phyloP scores from a whole-genome alignment of 176 grass and related monocot species.

The Aegilops speltoides region DNA sequence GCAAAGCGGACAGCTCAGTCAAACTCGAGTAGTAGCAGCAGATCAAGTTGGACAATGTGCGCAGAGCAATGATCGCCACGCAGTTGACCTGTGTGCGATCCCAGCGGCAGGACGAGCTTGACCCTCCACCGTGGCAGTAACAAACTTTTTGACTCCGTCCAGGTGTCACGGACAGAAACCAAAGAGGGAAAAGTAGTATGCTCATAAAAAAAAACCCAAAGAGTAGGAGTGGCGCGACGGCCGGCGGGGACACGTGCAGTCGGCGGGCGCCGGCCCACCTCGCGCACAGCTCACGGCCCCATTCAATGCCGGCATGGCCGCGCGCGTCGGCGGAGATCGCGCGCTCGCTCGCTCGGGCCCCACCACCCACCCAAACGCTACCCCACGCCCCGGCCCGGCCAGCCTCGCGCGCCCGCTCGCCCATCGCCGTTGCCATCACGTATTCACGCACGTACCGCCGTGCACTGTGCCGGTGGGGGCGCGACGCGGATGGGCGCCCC shows the following conservation, averaged over 20 bases:
- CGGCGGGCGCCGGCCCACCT: constrained; percentile 44
- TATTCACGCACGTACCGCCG: background rate
- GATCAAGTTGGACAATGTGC: background rate
- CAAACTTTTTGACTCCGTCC: background rate
- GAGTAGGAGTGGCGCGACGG: background rate
- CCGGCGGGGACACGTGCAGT: constrained; percentile 36
- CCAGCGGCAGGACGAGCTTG: background rate
- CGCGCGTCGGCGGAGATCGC: constrained; percentile 26
- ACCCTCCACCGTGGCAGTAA: background rate
- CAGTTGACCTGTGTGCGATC: background rate
- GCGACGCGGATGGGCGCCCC: constrained; percentile 9
- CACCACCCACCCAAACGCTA: background rate
- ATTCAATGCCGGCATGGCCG: constrained; percentile 28
- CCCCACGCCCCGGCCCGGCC: background rate
- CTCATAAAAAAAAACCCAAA: background rate
- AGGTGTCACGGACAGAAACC: background rate
- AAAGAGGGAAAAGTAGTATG: too few relatives aligned
- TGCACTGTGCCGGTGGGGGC: background rate
- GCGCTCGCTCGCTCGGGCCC: background rate
- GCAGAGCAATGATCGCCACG: background rate
- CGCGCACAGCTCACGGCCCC: constrained; percentile 24
- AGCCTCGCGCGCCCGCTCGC: background rate
- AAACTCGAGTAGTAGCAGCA: background rate
- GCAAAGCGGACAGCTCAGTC: background rate
- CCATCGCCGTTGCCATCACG: background rate